Base-by-base conservation (phyloP, 2,329 filamentous ascomycete genomes). In the Curvularia eragrostidis region DNA sequence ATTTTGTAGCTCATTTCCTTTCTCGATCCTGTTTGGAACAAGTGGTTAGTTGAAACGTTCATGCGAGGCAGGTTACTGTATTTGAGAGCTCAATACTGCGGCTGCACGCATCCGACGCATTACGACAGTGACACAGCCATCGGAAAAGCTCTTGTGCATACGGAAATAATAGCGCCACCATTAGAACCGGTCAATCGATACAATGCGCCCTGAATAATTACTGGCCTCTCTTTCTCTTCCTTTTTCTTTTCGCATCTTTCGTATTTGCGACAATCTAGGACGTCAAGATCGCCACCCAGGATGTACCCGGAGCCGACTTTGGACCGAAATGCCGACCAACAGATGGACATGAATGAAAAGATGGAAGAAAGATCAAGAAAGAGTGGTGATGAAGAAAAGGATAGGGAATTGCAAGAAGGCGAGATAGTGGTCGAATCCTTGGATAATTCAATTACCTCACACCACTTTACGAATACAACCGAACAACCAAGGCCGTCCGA, bases 381-480 rank as follows among this genome's bases (percentile, higher is more conserved):
- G 58, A 60, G 63, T 18, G 48, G 19, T 10, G 1, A 26, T 19
- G 52, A 36, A 52, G 55, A 48, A 13, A 38, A 34, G 2, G 30
- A 44, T 3, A 55, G 59, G 7, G 36, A 26, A 21, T 34, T 38
- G 18, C 39, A 49, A 24, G 68, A 68, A 13, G 65, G 70, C 41
- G 50, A 47, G 3, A 65, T 68, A 32, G 68, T 65, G 36, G 64
- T 67, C 55, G 63, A 63, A 19, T 62, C 64, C 5, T 75, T 69
- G 8, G 64, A 62, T 24, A 58, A 66, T 21, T 68, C 69, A 13
- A 70, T 65, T 5, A 51, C 64, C 12, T 66, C 65, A 23, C 60
- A 64, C 46, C 61, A 54, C 19, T 66, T 64, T 28, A 54, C 62
- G 34, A 51, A 54, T 57, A 53, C 53, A 2, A 26, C 41, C 19